Evolutionary conservation across 495 filamentous ascomycete genomes (phyloP).

Genomic region (Penicillium atrosanguineum): DNA sequence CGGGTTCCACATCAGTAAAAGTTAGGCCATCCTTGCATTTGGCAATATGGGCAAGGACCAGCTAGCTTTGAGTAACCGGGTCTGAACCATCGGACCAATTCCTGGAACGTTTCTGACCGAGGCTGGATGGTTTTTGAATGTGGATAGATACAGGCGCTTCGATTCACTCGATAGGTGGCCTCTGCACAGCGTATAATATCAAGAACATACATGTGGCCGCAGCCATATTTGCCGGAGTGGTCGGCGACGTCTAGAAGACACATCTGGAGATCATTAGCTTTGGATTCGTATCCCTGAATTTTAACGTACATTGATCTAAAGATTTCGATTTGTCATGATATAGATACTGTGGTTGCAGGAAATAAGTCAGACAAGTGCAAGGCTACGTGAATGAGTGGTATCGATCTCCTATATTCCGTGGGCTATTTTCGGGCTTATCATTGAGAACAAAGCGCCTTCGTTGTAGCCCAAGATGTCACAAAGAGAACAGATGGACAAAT

Average conservation of each 20-base stretch:
- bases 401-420: no score
- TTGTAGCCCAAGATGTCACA: no score
- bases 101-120: background rate
- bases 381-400: no score
- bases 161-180: background rate
- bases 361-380: no score
- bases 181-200: background rate
- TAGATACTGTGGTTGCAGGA: no score
- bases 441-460: no score
- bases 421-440: no score
- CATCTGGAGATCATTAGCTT: background rate
- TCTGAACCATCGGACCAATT: conserved; percentile 3
- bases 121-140: background rate
- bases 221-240: conserved; percentile 4
- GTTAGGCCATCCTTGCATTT: conserved; percentile 4
- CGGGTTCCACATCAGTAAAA: conserved; percentile 1
- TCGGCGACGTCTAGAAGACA: conserved; percentile 4
- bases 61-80: background rate
- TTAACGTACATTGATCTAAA: no score
- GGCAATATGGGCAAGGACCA: conserved; percentile 5
- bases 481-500: no score
- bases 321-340: no score
- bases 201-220: conserved; percentile 7
- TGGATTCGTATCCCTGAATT: background rate
- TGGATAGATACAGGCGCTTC: background rate